These are phyloP conservation scores for Fusarium nygamai DNA, from an alignment of 2,329 filamentous ascomycete species.

Conservation along the genomic window DNA sequence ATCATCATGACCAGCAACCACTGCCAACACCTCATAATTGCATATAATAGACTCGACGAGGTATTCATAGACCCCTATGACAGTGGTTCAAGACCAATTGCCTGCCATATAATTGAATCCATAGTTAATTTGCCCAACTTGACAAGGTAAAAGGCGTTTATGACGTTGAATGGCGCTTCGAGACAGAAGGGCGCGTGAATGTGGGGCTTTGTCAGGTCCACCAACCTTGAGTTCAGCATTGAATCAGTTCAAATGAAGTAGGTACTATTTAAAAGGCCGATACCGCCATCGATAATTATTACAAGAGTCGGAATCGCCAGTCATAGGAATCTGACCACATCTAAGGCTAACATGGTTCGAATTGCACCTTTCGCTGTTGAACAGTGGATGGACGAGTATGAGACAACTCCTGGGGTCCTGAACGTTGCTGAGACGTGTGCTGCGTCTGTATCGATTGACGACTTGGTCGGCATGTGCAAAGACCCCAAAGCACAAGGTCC, in stretches of 20 bases:
- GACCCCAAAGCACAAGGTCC: conserved; percentile 57
- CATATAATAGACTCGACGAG: background rate
- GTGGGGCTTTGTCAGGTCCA: background rate
- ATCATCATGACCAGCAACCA: background rate
- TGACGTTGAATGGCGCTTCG: background rate
- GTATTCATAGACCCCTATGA: no score
- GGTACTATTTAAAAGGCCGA: background rate
- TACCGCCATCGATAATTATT: background rate
- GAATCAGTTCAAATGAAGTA: background rate
- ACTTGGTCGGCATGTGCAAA: conserved; percentile 69
- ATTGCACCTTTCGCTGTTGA: conserved; percentile 76
- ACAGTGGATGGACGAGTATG: conserved; percentile 72
- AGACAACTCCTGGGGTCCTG: conserved; percentile 64
- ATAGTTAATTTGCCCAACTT: background rate
- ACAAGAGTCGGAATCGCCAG: background rate
- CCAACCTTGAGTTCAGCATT: background rate
- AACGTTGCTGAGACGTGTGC: conserved; percentile 86
- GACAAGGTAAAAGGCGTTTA: background rate
- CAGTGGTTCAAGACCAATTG: background rate
- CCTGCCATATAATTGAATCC: background rate
- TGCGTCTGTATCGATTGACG: conserved; percentile 76
- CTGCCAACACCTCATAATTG: background rate
- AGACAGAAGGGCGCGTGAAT: background rate
- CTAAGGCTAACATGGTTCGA: conserved; percentile 58
- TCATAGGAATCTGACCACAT: background rate